phyloP scores from a whole-genome alignment of 1,139 yeast genomes.

The Hansenula lynferdii region DNA sequence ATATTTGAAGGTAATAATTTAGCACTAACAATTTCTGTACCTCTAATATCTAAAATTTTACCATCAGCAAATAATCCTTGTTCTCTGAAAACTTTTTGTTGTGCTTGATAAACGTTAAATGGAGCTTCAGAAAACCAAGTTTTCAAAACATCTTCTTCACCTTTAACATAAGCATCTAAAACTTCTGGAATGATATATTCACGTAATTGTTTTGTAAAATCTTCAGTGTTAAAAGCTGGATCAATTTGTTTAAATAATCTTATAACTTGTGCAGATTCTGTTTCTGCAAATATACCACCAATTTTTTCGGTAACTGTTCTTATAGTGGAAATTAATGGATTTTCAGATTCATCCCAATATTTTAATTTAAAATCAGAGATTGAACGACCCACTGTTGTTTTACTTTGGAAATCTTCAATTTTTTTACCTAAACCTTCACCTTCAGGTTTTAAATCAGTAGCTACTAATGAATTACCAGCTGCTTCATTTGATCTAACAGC shows the following conservation, averaged over 20 bases:
- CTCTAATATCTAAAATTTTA: slow-evolving; percentile 87
- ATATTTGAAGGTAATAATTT: slow-evolving; percentile 85
- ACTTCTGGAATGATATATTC: slow-evolving; percentile 94
- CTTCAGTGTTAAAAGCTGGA: slow-evolving; percentile 78
- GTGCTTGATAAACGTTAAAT: slow-evolving; percentile 89
- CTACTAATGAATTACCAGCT: slow-evolving; percentile 81
- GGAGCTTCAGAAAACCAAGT: slow-evolving; percentile 98
- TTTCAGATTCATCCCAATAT: slow-evolving; percentile 90
- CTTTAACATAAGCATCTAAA: slow-evolving; percentile 91
- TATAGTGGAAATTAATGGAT: slow-evolving; percentile 77
- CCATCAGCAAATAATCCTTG: slow-evolving; percentile 94
- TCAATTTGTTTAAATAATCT: slow-evolving; percentile 86
- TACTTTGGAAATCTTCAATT: slow-evolving; percentile 64
- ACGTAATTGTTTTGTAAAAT: slow-evolving; percentile 79
- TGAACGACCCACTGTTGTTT: slow-evolving; percentile 65
- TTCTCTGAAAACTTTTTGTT: slow-evolving; percentile 87
- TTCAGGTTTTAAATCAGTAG: slow-evolving; percentile 74
- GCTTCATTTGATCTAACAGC: slow-evolving; percentile 75
- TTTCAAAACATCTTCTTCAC: slow-evolving; percentile 79
- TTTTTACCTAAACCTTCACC: slow-evolving; percentile 69
- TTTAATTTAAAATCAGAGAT: slow-evolving; percentile 59
- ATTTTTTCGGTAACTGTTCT: slow-evolving; percentile 79
- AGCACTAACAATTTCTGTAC: slow-evolving; percentile 89
- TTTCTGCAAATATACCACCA: slow-evolving; percentile 84
- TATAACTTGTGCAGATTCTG: slow-evolving; percentile 90